Evolutionary conservation across 106 monocot species (phyloP).

Genomic region (Dendrobium nobile): DNA sequence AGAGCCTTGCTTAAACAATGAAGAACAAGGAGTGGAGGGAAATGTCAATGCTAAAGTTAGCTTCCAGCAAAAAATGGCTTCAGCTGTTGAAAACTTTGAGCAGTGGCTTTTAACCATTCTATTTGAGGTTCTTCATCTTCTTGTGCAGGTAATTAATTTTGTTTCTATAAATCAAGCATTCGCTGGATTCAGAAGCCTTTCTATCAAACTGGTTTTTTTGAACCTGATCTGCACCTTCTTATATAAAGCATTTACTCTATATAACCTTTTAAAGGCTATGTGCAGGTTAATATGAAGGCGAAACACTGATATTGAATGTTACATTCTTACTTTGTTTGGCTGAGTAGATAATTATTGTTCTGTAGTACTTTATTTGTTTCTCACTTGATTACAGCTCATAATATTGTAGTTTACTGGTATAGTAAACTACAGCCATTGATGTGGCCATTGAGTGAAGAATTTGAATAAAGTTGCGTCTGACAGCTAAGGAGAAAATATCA

Average conservation of each 20-base stretch:
- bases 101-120: constrained; percentile 84
- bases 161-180: background rate
- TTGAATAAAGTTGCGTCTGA: too few species aligned
- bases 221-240: background rate
- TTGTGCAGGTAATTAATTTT: constrained; percentile 70
- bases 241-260: background rate
- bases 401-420: background rate
- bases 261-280: background rate
- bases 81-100: constrained; percentile 88
- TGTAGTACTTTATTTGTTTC: background rate
- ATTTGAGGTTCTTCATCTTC: constrained; percentile 73
- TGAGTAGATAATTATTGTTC: background rate
- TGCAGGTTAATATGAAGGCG: background rate
- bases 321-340: background rate
- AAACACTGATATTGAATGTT: background rate
- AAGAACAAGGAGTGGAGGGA: constrained; percentile 12
- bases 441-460: too few species aligned
- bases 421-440: too few species aligned
- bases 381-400: background rate
- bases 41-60: constrained; percentile 21
- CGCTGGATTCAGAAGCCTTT: background rate
- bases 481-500: too few species aligned
- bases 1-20: constrained; percentile 32
- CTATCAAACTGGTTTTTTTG: background rate
- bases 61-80: constrained; percentile 30